A percentile compares a stretch with the other conserved stretches of the same genome.
Evolutionary conservation across 2,329 filamentous ascomycete species (phyloP).

Genomic region (Fusarium annulatum): DNA sequence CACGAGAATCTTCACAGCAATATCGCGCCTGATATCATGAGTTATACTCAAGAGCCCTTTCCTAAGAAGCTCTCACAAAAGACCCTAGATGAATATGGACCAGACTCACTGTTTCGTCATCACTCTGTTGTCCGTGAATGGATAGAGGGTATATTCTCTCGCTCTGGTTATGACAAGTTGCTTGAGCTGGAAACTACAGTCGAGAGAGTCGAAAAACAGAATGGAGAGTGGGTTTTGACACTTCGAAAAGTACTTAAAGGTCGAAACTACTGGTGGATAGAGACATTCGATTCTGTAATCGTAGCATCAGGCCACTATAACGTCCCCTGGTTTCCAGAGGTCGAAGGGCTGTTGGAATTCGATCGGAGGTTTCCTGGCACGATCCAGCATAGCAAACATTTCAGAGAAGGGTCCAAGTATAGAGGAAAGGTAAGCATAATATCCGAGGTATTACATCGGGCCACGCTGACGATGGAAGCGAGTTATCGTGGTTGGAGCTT

Average conservation of each 20-base stretch:
- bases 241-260: slow-evolving; percentile 16
- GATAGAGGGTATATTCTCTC: slow-evolving; percentile 17
- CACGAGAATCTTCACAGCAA: slow-evolving; percentile 26
- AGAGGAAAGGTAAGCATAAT: slow-evolving; percentile 2
- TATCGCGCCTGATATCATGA: slow-evolving; percentile 26
- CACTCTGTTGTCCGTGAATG: slow-evolving; percentile 25
- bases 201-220: slow-evolving; percentile 9
- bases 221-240: slow-evolving; percentile 12
- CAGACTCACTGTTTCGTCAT: slow-evolving; percentile 8
- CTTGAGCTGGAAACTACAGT: slow-evolving; percentile 23
- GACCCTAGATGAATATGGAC: slow-evolving; percentile 5
- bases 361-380: not conserved
- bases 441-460: fast-evolving
- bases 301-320: slow-evolving; percentile 32
- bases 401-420: not conserved
- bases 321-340: slow-evolving; percentile 25
- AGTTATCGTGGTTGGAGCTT: slow-evolving; percentile 27
- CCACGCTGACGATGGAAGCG: slow-evolving; percentile 3
- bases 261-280: slow-evolving; percentile 30
- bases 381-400: slow-evolving; percentile 30
- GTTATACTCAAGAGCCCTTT: slow-evolving; percentile 22
- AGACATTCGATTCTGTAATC: slow-evolving; percentile 28
- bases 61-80: slow-evolving; percentile 5
- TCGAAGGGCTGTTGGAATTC: slow-evolving; percentile 15
- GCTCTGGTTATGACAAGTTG: not conserved